Evolutionary conservation across 2,329 filamentous ascomycete species (phyloP).

Genomic region (Fusarium keratoplasticum): DNA sequence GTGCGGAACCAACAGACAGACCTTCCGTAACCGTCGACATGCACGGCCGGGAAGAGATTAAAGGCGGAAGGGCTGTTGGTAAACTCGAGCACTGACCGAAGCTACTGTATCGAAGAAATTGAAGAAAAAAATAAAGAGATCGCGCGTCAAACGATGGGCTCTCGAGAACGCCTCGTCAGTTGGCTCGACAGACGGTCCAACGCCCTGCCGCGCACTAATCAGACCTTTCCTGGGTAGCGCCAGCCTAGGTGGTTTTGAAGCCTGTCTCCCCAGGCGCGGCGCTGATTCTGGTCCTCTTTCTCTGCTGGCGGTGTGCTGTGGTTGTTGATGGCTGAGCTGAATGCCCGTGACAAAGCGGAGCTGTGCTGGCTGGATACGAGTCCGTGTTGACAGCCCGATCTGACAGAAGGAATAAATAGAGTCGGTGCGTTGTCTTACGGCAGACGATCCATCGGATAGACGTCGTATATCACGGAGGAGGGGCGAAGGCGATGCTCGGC

Average conservation of each 20-base stretch:
- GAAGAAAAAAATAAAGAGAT: constrained; percentile 9
- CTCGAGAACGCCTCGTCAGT: constrained; percentile 6
- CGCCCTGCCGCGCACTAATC: constrained; percentile 9
- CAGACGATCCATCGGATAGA: background rate
- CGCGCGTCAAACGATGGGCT: constrained; percentile 17
- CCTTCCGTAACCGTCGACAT: background rate
- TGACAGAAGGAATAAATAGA: constrained; percentile 2
- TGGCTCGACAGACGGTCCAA: background rate
- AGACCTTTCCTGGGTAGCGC: constrained; percentile 2
- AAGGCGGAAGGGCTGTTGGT: constrained; percentile 12
- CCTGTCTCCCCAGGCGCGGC: background rate
- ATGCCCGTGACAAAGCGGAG: constrained; percentile 1
- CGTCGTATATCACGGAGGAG: background rate
- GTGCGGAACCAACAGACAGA: background rate
- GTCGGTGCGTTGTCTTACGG: background rate
- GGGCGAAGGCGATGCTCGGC: background rate
- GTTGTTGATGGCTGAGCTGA: background rate
- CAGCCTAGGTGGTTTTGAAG: constrained; percentile 3
- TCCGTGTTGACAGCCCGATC: constrained; percentile 3
- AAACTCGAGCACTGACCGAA: constrained; percentile 27
- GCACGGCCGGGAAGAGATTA: constrained; percentile 24
- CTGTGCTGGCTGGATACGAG: constrained; percentile 1
- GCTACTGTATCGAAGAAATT: constrained; percentile 36
- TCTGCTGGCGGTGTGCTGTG: background rate
- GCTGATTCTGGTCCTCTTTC: background rate